Evolutionary conservation across 345 rosid genomes (phyloP).

Genomic region (Moricandia moricandioides): DNA sequence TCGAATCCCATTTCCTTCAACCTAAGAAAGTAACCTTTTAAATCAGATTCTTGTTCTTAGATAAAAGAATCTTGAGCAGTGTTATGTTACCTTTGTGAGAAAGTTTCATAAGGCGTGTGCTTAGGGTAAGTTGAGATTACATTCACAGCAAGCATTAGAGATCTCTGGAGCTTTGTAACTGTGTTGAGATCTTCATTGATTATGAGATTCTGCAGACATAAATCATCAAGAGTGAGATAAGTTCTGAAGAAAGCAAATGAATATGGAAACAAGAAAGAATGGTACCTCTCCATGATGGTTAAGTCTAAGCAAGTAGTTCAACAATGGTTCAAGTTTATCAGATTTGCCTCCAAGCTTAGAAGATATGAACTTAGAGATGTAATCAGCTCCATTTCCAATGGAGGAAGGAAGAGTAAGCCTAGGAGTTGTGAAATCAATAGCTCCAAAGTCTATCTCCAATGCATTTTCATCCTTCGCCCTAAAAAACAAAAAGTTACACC

Average conservation of each 20-base stretch:
- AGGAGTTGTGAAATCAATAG: constrained; percentile 68
- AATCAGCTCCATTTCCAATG: constrained; percentile 70
- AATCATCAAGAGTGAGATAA: not conserved
- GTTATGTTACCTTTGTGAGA: constrained; percentile 54
- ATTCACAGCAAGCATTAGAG: constrained; percentile 51
- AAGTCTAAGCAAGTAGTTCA: constrained; percentile 61
- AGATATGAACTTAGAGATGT: constrained; percentile 65
- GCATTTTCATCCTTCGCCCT: constrained; percentile 86
- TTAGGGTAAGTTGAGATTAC: constrained; percentile 50
- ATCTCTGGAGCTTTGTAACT: constrained; percentile 58
- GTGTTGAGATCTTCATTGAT: constrained; percentile 61
- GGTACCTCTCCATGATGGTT: constrained; percentile 78
- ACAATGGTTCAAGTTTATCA: constrained; percentile 40
- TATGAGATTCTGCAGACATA: constrained; percentile 57
- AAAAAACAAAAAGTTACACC: constrained; percentile 20
- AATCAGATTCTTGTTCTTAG: not conserved
- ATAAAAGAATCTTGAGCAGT: not conserved
- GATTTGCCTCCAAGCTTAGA: constrained; percentile 48
- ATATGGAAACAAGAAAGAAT: constrained; percentile 13
- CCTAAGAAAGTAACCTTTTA: constrained; percentile 36
- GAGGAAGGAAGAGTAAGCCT: constrained; percentile 67
- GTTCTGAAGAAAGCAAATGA: not conserved
- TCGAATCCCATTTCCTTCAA: constrained; percentile 91
- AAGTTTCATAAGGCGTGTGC: constrained; percentile 56
- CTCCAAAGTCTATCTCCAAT: constrained; percentile 81